phyloP scores from a whole-genome alignment of 164 flowering plant species.

The Annona cherimola region DNA sequence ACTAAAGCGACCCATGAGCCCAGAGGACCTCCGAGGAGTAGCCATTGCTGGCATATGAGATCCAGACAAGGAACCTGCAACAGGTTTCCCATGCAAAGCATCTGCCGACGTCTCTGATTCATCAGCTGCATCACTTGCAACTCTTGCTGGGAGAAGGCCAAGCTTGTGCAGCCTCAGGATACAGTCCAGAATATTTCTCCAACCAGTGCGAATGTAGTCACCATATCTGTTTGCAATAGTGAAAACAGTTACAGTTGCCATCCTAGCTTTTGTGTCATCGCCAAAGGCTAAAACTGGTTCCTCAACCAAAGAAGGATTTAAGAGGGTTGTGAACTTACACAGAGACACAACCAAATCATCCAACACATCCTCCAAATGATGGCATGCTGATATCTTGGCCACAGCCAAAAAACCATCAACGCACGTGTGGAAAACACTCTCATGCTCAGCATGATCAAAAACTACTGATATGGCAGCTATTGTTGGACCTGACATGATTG shows the following conservation, averaged over 20 bases:
- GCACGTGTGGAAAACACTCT: constrained; percentile 31
- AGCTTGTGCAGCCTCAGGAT: constrained; percentile 39
- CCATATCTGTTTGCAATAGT: constrained; percentile 37
- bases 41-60: constrained; percentile 25
- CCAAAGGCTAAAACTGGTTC: constrained; percentile 33
- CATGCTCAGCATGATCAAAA: constrained; percentile 36
- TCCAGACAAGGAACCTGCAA: constrained; percentile 22
- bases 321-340: constrained; percentile 36
- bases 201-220: constrained; percentile 36
- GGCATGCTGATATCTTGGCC: constrained; percentile 40
- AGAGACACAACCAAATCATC: constrained; percentile 41
- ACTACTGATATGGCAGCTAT: constrained; percentile 43
- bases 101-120: constrained; percentile 27
- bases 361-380: constrained; percentile 36
- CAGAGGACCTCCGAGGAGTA: constrained; percentile 30
- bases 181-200: constrained; percentile 40
- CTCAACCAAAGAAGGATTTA: constrained; percentile 27
- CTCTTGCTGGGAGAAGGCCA: constrained; percentile 33
- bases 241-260: constrained; percentile 36
- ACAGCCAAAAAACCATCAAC: constrained; percentile 38
- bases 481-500: constrained; percentile 41
- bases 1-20: constrained; percentile 38
- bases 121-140: constrained; percentile 29
- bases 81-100: constrained; percentile 22
- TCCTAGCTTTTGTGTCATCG: constrained; percentile 36